Evolutionary conservation across 2,329 filamentous ascomycete species (phyloP), one percentile per base, ranked within the genome.

Genomic region (Colletotrichum coccodes): DNA sequence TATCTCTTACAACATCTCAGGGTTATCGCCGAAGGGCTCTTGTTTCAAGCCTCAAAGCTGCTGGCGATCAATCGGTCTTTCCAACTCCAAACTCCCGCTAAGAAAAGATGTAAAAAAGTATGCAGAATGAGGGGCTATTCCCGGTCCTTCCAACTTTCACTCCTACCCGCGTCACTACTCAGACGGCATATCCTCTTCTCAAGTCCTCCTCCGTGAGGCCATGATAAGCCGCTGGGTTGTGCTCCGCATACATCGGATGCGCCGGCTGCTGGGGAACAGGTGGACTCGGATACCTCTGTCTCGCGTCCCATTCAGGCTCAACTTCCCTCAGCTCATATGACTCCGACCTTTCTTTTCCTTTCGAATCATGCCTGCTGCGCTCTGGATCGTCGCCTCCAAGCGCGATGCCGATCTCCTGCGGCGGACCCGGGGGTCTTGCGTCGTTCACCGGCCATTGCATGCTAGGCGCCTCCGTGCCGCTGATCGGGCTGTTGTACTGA

Each of bases 401-500:
- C 0, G 84, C 84, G 1, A 86, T 60, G 7, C 84, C 84, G 36
- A 85, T 83, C 16, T 78, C 79, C 59, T 61, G 62, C 21, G 72
- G 72, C 14, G 71, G 62, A 40, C 75, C 2, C 40, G n/a, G 14
- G 7, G 47, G 32, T 14, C 14, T 28, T 3, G 47, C n/a, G 1
- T n/a, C 73, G 65, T 76, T 71, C 1, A 53, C 50, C 11, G 81
- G 83, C 83, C 83, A 85, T 18, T 76, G 72, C 71, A 76, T 75
- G 11, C 72, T 71, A 0, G 75, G 73, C 2, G 72, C 75, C 40
- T 84, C 83, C 1, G 77, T 78, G 0, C 79, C 84, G 60, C 81
- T 86, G 68, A 88, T 81, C 0, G 89, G 89, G 2, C 66, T 69
- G n/a, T 69, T 69, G 77, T 85, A 90, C 68, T 89, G 86, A 46